These are phyloP conservation scores for Alternaria arbusti DNA, from an alignment of 2,329 filamentous ascomycete genomes.

Conservation along the genomic window DNA sequence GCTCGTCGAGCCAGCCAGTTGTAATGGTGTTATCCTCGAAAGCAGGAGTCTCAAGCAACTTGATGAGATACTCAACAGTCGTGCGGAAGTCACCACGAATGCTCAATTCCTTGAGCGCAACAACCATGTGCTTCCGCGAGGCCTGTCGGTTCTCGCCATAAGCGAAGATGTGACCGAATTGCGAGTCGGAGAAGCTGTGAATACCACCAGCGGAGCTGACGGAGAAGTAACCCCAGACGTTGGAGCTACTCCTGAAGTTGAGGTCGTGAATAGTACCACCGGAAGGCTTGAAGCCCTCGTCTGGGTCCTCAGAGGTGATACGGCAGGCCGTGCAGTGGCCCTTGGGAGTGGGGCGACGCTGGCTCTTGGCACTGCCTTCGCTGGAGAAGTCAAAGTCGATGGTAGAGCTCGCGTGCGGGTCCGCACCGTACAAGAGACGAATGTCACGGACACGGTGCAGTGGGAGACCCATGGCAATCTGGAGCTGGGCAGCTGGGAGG, in stretches of 20 bases:
- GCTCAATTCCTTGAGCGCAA: conserved; percentile 96
- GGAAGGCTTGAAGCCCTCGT: conserved; percentile 99
- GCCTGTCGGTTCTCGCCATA: conserved; percentile 97
- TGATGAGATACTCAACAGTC: conserved; percentile 98
- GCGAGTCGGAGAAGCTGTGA: conserved; percentile 98
- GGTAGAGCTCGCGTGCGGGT: conserved; percentile 81
- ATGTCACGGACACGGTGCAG: conserved; percentile 96
- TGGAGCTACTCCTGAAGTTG: conserved; percentile 98
- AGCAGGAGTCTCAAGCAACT: conserved; percentile 95
- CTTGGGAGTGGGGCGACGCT: conserved; percentile 90
- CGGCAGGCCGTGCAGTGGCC: conserved; percentile 97
- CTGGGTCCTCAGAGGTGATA: conserved; percentile 98
- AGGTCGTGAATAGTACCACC: conserved; percentile 99
- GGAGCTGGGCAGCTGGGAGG: conserved; percentile 93
- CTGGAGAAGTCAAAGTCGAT: conserved; percentile 98
- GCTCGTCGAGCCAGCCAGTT: conserved; percentile 97
- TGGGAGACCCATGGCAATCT: conserved; percentile 98
- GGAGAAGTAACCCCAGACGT: conserved; percentile 99
- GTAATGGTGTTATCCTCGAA: conserved; percentile 99
- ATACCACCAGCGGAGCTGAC: conserved; percentile 96
- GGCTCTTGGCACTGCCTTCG: conserved; percentile 79
- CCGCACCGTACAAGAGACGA: conserved; percentile 91
- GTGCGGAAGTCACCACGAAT: conserved; percentile 99
- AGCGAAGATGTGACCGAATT: conserved; percentile 99
- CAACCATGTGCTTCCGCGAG: conserved; percentile 98